phyloP scores from a whole-genome alignment of 2,329 filamentous ascomycete species.

The Microascus cirrosus region DNA sequence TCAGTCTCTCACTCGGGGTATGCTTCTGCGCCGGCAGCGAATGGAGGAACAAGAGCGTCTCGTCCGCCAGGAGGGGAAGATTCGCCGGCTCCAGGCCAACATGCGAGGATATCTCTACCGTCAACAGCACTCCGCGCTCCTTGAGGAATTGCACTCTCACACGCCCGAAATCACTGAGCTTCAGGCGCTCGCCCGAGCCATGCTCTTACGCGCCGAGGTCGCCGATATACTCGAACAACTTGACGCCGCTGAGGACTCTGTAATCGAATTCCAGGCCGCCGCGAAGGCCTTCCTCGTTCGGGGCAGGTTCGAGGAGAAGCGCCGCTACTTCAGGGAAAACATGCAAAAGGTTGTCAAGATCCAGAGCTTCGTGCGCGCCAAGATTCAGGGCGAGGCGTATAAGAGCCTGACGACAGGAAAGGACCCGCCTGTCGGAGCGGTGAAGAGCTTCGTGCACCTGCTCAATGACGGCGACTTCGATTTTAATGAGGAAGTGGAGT shows the following conservation, averaged over 20 bases:
- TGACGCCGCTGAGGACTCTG: constrained; percentile 69
- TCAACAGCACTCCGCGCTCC: constrained; percentile 46
- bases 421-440: constrained; percentile 90
- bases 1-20: constrained; percentile 50
- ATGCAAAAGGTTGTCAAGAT: constrained; percentile 99
- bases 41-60: constrained; percentile 41
- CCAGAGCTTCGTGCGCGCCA: constrained; percentile 89
- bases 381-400: constrained; percentile 95
- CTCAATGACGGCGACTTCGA: constrained; percentile 98
- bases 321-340: constrained; percentile 82
- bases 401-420: constrained; percentile 93
- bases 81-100: constrained; percentile 54
- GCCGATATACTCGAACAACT: constrained; percentile 65
- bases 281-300: constrained; percentile 66
- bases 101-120: constrained; percentile 56
- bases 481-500: constrained; percentile 97
- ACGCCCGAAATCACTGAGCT: constrained; percentile 56
- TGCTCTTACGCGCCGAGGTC: constrained; percentile 65
- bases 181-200: constrained; percentile 67
- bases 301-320: constrained; percentile 69
- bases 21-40: constrained; percentile 42
- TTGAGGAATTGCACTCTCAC: constrained; percentile 60
- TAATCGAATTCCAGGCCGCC: constrained; percentile 64
- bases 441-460: constrained; percentile 96
- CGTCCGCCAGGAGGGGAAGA: constrained; percentile 40